A percentile compares a stretch with the other conserved stretches of the same genome.
Evolutionary conservation across 495 filamentous ascomycete species (phyloP).

Genomic region (Extremus antarcticus): DNA sequence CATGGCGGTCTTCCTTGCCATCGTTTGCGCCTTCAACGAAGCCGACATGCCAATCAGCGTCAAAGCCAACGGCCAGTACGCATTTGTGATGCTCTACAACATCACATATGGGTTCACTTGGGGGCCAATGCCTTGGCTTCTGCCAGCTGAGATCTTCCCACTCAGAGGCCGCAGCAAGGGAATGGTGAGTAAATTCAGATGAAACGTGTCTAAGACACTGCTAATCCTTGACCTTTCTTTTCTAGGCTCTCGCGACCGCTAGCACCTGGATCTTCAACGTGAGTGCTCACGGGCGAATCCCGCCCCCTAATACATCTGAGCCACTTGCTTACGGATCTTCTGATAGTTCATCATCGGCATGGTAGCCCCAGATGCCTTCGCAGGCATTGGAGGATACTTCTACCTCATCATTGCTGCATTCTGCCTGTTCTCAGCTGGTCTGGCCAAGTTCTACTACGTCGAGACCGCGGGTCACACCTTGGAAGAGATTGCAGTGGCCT

Average conservation of each 20-base stretch:
- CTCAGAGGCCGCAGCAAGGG: conserved; percentile 4
- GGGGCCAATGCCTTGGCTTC: conserved; percentile 8
- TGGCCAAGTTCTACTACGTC: conserved; percentile 3
- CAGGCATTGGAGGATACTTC: conserved; percentile 1
- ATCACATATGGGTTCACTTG: conserved; percentile 22
- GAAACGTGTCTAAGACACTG: too few species aligned
- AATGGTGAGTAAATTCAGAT: too few species aligned
- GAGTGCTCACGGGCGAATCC: too few species aligned
- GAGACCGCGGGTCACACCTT: conserved; percentile 1
- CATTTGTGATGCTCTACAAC: conserved; percentile 18
- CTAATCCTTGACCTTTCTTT: too few species aligned
- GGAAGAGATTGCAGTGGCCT: conserved; percentile 14
- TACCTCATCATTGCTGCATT: conserved; percentile 9
- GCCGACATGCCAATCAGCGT: conserved; percentile 15
- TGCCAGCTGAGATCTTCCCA: conserved; percentile 10
- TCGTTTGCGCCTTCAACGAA: conserved; percentile 27
- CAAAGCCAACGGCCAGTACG: conserved; percentile 24
- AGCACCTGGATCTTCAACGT: conserved; percentile 9
- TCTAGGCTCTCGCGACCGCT: conserved; percentile 4
- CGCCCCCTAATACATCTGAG: too few species aligned
- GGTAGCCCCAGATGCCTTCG: conserved; percentile 9
- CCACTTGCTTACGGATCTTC: too few species aligned
- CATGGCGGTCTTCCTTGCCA: conserved; percentile 23
- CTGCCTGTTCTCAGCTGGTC: neutral
- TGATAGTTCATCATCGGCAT: conserved; percentile 10